Base-by-base conservation (phyloP, 371 early-diverging fungal genomes). In the Lichtheimia hyalospora region DNA sequence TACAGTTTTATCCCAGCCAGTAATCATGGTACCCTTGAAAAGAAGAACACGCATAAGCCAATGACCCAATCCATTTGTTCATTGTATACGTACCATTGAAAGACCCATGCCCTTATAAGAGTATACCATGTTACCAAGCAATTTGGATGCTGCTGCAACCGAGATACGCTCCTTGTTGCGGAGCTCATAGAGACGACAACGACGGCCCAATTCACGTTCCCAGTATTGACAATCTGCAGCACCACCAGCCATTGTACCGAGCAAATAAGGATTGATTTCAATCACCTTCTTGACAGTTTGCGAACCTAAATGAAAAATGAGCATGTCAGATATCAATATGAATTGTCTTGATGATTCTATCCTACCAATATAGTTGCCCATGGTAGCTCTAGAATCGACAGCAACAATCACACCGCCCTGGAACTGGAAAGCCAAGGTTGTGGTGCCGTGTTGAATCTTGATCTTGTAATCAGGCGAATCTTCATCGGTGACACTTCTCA, bases 221-320 rank as follows among this genome's bases (percentile, higher is more conserved):
- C 99, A 99, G 80, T 90, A 99, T 54, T 89, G 91, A 84, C 99
- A 99, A 76, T 99, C 99, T n/a, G 99, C 99, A 24, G 99, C 99
- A 80, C 99, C 99, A 63, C 99, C 99, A 42, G 99, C 99, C 98
- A 99, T 97, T 21, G 99, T 99, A 49, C 99, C 99, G 62, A 99
- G 84, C 52, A 99, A 82, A 75, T 97, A 97, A 44, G 96, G 96
- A 77, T 99, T 99, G 70, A 99, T 98, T 77, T 99, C 98, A 71
- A 99, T 99, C 20, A 99, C 96, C 83, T 99, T 99, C 67, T 99
- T 97, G 25, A 99, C 99, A 25, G 93, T 92, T 77, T 96, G 96
- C 16, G 98, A 96, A 41, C 98, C 98, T 93, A 79, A 14, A 18
- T 21, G 21, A 18, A 21, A 21, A 1, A 18, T 18, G n/a, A n/a